A percentile compares a stretch with the other conserved stretches of the same genome.
phyloP scores from a whole-genome alignment of 305 asterid species.

The Fraxinus paxiana region DNA sequence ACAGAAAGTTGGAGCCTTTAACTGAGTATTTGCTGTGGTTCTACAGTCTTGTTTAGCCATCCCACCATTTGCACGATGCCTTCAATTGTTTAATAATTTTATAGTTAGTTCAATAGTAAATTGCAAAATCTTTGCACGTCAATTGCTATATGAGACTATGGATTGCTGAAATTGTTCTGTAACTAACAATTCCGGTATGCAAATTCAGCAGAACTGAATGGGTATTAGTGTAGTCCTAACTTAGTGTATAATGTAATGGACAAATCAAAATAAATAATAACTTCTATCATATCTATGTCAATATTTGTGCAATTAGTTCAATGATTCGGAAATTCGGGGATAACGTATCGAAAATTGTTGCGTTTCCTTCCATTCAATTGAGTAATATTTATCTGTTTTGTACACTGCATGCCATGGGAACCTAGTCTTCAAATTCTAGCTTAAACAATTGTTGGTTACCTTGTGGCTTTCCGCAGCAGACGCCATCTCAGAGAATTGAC shows the following conservation, averaged over 20 bases:
- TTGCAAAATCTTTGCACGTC: neutral
- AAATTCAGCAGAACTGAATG: neutral
- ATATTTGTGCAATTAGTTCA: neutral
- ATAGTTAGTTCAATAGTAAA: neutral
- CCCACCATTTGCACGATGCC: neutral
- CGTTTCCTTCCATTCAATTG: neutral
- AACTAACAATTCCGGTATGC: neutral
- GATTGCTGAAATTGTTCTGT: neutral
- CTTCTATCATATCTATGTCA: neutral
- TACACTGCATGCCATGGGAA: neutral
- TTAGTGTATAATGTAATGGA: neutral
- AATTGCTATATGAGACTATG: neutral
- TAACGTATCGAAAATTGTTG: neutral
- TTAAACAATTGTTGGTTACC: conserved; percentile 2
- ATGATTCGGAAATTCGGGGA: neutral
- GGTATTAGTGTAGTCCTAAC: neutral
- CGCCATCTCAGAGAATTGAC: conserved; percentile 32
- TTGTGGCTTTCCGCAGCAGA: conserved; percentile 22
- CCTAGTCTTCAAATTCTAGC: neutral
- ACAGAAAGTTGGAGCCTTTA: neutral
- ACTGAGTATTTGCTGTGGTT: neutral
- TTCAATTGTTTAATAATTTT: neutral
- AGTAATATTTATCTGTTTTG: neutral
- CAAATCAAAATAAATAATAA: neutral
- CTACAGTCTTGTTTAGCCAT: neutral